phyloP scores from a whole-genome alignment of 2,329 filamentous ascomycete genomes.

The Neocucurbitaria cava region DNA sequence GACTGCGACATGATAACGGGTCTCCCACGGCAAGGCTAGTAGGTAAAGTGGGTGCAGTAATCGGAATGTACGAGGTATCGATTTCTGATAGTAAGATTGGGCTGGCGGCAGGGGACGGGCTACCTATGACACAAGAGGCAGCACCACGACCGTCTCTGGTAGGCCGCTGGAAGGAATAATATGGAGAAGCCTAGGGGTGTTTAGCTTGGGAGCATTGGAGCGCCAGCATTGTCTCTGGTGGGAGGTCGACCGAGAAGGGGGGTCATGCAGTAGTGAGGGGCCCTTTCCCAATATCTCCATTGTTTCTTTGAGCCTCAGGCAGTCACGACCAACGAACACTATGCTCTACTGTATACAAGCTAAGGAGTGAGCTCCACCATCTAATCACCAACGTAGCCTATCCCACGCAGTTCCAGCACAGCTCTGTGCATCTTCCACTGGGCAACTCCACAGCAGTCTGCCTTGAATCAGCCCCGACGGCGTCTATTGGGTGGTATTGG shows the following conservation, averaged over 20 bases:
- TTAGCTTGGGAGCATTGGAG: constrained; percentile 10
- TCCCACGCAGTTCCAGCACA: no score
- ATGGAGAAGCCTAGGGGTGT: constrained; percentile 19
- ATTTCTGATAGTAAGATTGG: constrained; percentile 4
- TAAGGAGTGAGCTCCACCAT: no score
- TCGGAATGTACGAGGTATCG: constrained; percentile 1
- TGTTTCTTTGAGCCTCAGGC: constrained; percentile 20
- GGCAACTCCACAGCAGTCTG: background rate
- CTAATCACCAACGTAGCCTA: no score
- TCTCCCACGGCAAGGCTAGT: constrained; percentile 13
- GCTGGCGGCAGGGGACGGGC: background rate
- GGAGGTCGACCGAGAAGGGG: constrained; percentile 4
- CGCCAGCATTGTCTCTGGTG: constrained; percentile 4
- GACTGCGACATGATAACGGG: constrained; percentile 17
- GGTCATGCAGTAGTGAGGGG: constrained; percentile 11
- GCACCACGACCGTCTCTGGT: constrained; percentile 8
- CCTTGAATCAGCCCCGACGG: background rate
- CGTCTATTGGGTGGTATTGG: background rate
- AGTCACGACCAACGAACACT: background rate
- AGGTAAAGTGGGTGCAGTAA: constrained; percentile 1
- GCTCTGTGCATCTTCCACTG: no score
- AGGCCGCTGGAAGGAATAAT: constrained; percentile 8
- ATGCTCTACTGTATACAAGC: no score
- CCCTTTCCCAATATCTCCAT: constrained; percentile 3
- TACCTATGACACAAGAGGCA: background rate